These are phyloP conservation scores for Pyrus hybrid DNA, from an alignment of 331 rosid species.

Conservation along the genomic window DNA sequence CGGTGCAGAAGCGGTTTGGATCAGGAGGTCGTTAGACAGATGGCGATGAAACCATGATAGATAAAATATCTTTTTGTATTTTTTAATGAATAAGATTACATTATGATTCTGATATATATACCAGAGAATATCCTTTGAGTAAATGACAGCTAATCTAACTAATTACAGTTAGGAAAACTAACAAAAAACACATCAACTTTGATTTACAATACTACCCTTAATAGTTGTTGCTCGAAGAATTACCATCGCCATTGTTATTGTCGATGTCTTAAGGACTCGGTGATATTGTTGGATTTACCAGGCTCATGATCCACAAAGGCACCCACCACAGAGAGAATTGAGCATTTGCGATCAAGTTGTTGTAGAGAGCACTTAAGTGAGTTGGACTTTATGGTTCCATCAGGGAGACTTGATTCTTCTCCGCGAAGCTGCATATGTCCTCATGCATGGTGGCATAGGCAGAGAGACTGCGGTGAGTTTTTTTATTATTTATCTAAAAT, in stretches of 20 bases:
- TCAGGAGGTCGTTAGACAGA: no score
- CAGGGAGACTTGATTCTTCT: constrained; percentile 3
- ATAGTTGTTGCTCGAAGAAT: background rate
- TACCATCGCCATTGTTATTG: background rate
- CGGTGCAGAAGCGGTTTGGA: no score
- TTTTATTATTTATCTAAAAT: no score
- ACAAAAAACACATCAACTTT: no score
- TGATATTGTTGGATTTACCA: background rate
- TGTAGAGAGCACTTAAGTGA: background rate
- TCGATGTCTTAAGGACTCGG: background rate
- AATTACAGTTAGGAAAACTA: no score
- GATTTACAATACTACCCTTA: no score
- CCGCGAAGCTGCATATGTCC: constrained; percentile 24
- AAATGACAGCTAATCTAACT: no score
- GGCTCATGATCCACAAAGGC: constrained; percentile 21
- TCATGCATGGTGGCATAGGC: constrained; percentile 24
- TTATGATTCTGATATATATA: no score
- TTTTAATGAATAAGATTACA: no score
- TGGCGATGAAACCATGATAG: no score
- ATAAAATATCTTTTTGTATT: no score
- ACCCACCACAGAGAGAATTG: constrained; percentile 9
- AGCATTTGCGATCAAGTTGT: constrained; percentile 12
- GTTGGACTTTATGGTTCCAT: background rate
- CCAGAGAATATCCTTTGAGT: no score
- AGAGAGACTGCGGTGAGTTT: constrained; percentile 19